Evolutionary conservation across 345 rosid species (phyloP), one percentile per base, ranked within the genome.

Genomic region (Aquilaria sinensis): DNA sequence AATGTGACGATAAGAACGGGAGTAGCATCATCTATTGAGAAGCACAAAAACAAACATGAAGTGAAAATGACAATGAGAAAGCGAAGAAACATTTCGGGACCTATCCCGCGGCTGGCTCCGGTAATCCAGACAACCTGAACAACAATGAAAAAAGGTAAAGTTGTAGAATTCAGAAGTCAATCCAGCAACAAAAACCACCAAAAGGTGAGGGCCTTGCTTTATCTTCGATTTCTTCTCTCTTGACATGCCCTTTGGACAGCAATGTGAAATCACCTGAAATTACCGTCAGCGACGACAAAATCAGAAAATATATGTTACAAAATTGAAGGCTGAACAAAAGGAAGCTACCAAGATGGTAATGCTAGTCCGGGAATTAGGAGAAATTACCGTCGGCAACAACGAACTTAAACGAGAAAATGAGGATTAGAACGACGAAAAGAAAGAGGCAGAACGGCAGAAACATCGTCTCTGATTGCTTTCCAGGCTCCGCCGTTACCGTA

Each of bases 51-150:
- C 57, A 5, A 34, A 43, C 45, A 64, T 23, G 0, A 12, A 62
- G 32, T 10, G 5, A 55, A 11, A 1, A 31, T 52, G 55, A 52
- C 55, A 52, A 52, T 13, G 55, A 52, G 9, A 3, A 54, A 31
- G 23, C 7, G 7, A 37, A 37, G 43, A 7, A 37, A 37, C 43
- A 37, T 37, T 37, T 37, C 43, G 5, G 33, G 80, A 89, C 98
- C 98, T 31, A 93, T 93, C 58, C 98, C 98, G 32, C 98, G 91
- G 71, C 98, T 90, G 34, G 97, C 96, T 12, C 98, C 97, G 54
- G 98, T 93, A 55, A 93, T 86, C 98, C 98, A 93, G 30, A 90
- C 75, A 29, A 93, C 96, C 98, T 87, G 57, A 31, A 14, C 30
- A 51, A 64, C 56, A 2, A 73, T 30, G 60, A 63, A 56, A 72